A percentile compares a stretch with the other conserved stretches of the same genome.
These are phyloP conservation scores for Meredithiella fracta DNA, from an alignment of 2,329 filamentous ascomycete genomes.

Conservation along the genomic window DNA sequence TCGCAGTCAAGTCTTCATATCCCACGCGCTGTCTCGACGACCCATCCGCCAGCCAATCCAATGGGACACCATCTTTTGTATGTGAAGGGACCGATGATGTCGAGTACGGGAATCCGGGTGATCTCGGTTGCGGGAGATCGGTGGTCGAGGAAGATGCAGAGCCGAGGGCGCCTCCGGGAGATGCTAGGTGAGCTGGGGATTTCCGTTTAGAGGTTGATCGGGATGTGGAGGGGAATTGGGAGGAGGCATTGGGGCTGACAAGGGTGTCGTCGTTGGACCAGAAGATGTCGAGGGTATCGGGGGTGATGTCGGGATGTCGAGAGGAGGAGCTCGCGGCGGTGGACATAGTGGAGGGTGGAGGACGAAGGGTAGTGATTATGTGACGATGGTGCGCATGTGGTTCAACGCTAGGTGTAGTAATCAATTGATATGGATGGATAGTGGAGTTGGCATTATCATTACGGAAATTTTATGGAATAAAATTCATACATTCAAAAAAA, in stretches of 20 bases:
- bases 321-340: slow-evolving; percentile 13
- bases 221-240: neutral
- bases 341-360: slow-evolving; percentile 15
- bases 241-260: slow-evolving; percentile 17
- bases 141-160: neutral
- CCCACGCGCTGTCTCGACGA: slow-evolving; percentile 50
- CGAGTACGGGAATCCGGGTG: neutral
- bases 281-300: slow-evolving; percentile 32
- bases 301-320: slow-evolving; percentile 17
- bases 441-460: neutral
- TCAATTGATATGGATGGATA: neutral
- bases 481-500: no score
- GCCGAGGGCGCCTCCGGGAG: neutral
- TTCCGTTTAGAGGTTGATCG: neutral
- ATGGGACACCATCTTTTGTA: slow-evolving; percentile 31
- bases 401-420: neutral
- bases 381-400: slow-evolving; percentile 15
- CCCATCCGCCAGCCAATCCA: slow-evolving; percentile 56
- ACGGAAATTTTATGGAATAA: no score
- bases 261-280: slow-evolving; percentile 24
- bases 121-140: neutral
- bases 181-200: slow-evolving; percentile 14
- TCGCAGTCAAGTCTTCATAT: slow-evolving; percentile 91
- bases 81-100: slow-evolving; percentile 4
- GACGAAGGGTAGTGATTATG: neutral